These are phyloP conservation scores for Podosphaera xanthii DNA, from an alignment of 2,329 filamentous ascomycete species.

Conservation along the genomic window DNA sequence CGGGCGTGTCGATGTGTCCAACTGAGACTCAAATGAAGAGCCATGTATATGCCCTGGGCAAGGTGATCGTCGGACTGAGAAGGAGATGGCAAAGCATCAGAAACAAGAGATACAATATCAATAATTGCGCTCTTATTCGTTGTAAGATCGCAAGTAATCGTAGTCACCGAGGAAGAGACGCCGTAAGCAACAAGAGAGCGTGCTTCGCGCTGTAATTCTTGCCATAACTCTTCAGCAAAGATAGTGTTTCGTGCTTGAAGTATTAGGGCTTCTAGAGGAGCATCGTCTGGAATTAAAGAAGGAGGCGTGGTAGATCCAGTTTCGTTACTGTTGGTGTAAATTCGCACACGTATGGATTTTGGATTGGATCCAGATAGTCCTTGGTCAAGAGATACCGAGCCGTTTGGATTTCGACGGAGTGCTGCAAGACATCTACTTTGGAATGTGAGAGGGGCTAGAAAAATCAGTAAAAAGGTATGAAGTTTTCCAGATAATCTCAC, in stretches of 20 bases:
- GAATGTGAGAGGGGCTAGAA: conserved; percentile 30
- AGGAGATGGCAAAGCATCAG: not conserved
- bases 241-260: conserved; percentile 56
- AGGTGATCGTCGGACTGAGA: conserved; percentile 22
- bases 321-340: conserved; percentile 32
- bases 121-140: conserved; percentile 35
- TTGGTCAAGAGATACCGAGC: conserved; percentile 51
- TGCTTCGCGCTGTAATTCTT: conserved; percentile 68
- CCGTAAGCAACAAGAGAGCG: conserved; percentile 48
- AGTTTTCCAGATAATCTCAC: not conserved
- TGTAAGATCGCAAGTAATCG: conserved; percentile 32
- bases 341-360: conserved; percentile 42
- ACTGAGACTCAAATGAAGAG: conserved; percentile 53
- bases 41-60: conserved; percentile 42
- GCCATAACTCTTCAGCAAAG: conserved; percentile 70
- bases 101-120: conserved; percentile 35
- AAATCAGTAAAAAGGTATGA: conserved; percentile 11
- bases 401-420: conserved; percentile 50
- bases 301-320: conserved; percentile 33
- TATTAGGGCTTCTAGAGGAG: conserved; percentile 42
- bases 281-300: conserved; percentile 30
- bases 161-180: conserved; percentile 34
- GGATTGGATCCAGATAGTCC: conserved; percentile 23
- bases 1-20: conserved; percentile 61
- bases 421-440: conserved; percentile 57